These are phyloP conservation scores for Venturia asperata DNA, from an alignment of 2,329 filamentous ascomycete species.

Conservation along the genomic window DNA sequence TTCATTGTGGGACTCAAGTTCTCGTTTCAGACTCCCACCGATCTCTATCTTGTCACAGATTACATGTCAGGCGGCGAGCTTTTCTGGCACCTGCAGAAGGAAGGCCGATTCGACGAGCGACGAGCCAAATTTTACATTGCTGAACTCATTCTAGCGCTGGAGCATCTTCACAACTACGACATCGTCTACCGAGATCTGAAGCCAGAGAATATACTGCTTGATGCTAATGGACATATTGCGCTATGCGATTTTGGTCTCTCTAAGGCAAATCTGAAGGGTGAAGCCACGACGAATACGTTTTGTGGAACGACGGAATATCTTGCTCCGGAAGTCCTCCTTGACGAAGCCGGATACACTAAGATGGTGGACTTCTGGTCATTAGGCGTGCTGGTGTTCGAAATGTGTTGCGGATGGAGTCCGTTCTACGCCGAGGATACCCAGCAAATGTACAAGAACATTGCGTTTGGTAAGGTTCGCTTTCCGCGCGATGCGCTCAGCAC, in stretches of 20 bases:
- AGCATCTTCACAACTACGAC: constrained; percentile 92
- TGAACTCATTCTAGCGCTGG: constrained; percentile 87
- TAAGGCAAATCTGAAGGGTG: constrained; percentile 93
- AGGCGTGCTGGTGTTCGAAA: constrained; percentile 95
- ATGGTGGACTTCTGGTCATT: constrained; percentile 99
- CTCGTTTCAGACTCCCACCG: constrained; percentile 94
- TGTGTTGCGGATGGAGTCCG: constrained; percentile 99
- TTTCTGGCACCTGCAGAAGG: constrained; percentile 97
- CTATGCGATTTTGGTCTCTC: constrained; percentile 96
- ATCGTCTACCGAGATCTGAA: constrained; percentile 98
- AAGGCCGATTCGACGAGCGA: constrained; percentile 89
- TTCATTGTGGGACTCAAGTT: constrained; percentile 99
- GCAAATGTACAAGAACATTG: constrained; percentile 99
- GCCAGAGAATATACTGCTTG: constrained; percentile 92
- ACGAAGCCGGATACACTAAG: constrained; percentile 97
- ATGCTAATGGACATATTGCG: constrained; percentile 96
- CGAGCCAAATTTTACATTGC: constrained; percentile 98
- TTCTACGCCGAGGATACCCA: constrained; percentile 99
- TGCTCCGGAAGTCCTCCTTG: constrained; percentile 86
- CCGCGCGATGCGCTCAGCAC: constrained; percentile 89
- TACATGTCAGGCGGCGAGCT: constrained; percentile 99
- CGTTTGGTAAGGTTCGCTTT: constrained; percentile 96
- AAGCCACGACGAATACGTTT: constrained; percentile 97
- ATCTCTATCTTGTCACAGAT: constrained; percentile 96
- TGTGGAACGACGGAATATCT: constrained; percentile 98